Percentiles rank a stretch among this genome's conserved stretches.
Evolutionary conservation across 345 rosid species (phyloP).

Genomic region (Turnera subulata): DNA sequence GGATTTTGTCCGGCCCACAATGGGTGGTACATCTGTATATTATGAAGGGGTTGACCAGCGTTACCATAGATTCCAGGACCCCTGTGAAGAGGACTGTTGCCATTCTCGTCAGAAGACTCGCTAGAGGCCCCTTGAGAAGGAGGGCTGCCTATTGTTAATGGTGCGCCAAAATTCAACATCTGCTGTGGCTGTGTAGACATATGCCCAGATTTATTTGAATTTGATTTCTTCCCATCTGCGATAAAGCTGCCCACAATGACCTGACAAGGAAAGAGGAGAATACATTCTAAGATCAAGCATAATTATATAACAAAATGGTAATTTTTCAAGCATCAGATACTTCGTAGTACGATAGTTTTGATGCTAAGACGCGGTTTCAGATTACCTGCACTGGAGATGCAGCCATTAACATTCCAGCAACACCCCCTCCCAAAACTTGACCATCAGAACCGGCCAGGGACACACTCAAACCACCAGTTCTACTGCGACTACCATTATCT

Average conservation of each 20-base stretch:
- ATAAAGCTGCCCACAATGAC: conserved; percentile 88
- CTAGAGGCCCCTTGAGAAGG: conserved; percentile 69
- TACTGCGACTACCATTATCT: conserved; percentile 37
- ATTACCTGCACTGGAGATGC: conserved; percentile 81
- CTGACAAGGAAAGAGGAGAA: conserved; percentile 34
- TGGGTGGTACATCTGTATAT: conserved; percentile 65
- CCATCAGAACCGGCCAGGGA: conserved; percentile 77
- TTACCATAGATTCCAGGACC: conserved; percentile 36
- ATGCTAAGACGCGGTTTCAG: not conserved
- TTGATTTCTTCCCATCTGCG: conserved; percentile 53
- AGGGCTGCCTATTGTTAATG: conserved; percentile 47
- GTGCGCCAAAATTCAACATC: conserved; percentile 57
- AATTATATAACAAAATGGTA: not conserved
- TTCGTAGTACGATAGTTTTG: not conserved
- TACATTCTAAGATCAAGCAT: not conserved
- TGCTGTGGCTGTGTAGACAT: conserved; percentile 41
- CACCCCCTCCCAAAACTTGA: conserved; percentile 74
- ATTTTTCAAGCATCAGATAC: not conserved
- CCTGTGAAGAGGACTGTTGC: conserved; percentile 46
- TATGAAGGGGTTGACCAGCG: conserved; percentile 42
- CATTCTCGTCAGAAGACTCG: conserved; percentile 74
- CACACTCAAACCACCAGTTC: conserved; percentile 57
- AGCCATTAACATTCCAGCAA: conserved; percentile 68
- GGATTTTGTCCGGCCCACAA: conserved; percentile 35
- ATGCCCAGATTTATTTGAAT: conserved; percentile 44